Percentiles rank a stretch among this genome's conserved stretches.
These are phyloP conservation scores for Dioscorea cayenensis DNA, from an alignment of 116 monocot species.

Conservation along the genomic window DNA sequence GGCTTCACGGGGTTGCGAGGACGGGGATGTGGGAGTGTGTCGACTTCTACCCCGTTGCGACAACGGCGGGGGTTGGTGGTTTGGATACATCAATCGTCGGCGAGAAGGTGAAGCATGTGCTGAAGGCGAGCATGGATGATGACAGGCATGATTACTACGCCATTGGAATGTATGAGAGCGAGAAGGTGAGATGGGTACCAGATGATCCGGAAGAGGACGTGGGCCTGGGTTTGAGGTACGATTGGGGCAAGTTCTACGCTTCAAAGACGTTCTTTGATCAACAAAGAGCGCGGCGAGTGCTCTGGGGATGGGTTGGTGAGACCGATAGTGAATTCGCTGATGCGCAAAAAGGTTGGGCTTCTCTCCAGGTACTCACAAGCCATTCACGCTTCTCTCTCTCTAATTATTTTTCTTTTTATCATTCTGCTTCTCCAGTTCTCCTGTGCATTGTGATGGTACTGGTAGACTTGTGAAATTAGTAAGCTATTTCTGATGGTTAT, in stretches of 20 bases:
- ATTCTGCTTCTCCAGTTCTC: too few relatives aligned
- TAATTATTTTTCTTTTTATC: too few relatives aligned
- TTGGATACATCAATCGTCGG: slow-evolving; percentile 41
- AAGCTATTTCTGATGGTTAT: too few relatives aligned
- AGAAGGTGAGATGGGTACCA: slow-evolving; percentile 31
- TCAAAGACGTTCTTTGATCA: slow-evolving; percentile 72
- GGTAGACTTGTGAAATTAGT: too few relatives aligned
- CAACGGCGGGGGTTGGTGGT: slow-evolving; percentile 9
- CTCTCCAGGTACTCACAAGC: slow-evolving; percentile 33
- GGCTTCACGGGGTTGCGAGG: slow-evolving; percentile 41
- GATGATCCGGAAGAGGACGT: slow-evolving; percentile 51
- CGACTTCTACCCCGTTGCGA: slow-evolving; percentile 79
- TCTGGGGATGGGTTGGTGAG: slow-evolving; percentile 75
- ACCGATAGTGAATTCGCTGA: slow-evolving; percentile 49
- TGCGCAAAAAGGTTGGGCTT: slow-evolving; percentile 60
- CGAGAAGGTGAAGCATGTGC: slow-evolving; percentile 50
- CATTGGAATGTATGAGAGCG: slow-evolving; percentile 49
- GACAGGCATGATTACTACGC: slow-evolving; percentile 73
- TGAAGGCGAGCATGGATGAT: slow-evolving; percentile 73
- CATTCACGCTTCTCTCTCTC: too few relatives aligned
- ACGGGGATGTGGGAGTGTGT: slow-evolving; percentile 98
- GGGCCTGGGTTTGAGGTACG: slow-evolving; percentile 51
- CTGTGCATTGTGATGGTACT: too few relatives aligned
- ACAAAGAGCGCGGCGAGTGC: slow-evolving; percentile 30
- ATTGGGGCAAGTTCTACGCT: slow-evolving; percentile 69